A percentile compares a stretch with the other conserved stretches of the same genome.
Conservation (phyloP, 352 stramenopile genomes). For the Globisporangium sylvaticum region DNA sequence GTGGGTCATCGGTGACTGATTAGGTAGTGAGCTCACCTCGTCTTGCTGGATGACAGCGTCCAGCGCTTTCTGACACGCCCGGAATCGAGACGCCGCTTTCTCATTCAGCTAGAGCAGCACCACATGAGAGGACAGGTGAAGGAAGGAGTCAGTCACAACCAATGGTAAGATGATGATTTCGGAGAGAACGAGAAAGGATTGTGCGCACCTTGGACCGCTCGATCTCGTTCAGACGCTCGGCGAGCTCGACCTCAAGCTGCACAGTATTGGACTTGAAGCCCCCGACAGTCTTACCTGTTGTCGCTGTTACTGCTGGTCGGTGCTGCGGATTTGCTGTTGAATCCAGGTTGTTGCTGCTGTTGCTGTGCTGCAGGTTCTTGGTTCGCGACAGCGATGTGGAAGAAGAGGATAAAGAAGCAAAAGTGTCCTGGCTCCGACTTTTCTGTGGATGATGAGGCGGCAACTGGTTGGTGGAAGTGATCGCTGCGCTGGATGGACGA, state of each 20-base stretch:
- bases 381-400: neutral
- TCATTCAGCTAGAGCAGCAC: conserved; percentile 37
- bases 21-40: conserved; percentile 27
- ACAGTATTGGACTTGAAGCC: conserved; percentile 47
- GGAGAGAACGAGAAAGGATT: neutral
- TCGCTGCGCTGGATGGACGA: conserved; percentile 12
- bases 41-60: conserved; percentile 56
- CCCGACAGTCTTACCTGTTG: conserved; percentile 5
- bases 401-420: conserved; percentile 1
- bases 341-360: neutral
- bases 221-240: conserved; percentile 62
- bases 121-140: neutral
- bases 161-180: neutral
- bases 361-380: neutral
- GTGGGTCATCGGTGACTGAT: neutral
- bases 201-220: conserved; percentile 51
- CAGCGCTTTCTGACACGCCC: conserved; percentile 46
- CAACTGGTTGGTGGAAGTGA: neutral
- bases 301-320: neutral
- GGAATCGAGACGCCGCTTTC: conserved; percentile 43
- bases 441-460: neutral
- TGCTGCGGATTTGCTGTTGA: neutral
- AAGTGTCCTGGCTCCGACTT: conserved; percentile 10
- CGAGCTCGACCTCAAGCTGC: conserved; percentile 61
- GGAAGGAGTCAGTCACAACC: neutral